These are phyloP conservation scores for Heliocybe sulcata DNA, from an alignment of 1,284 basidiomycete species.

Conservation along the genomic window DNA sequence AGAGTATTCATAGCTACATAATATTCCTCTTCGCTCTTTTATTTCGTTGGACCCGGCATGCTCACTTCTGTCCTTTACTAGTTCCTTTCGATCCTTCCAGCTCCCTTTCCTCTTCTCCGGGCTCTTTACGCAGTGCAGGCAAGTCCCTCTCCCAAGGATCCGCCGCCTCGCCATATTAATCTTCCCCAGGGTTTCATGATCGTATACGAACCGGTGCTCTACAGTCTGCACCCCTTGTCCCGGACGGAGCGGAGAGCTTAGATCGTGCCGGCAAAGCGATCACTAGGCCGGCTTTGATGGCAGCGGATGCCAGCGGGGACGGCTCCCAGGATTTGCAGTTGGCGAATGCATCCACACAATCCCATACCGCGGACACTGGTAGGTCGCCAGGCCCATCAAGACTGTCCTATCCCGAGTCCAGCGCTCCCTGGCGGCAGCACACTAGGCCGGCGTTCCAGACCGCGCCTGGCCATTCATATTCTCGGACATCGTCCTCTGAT, in stretches of 20 bases:
- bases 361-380: not conserved
- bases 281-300: not conserved
- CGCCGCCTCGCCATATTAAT: too few species aligned
- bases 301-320: not conserved
- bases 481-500: not conserved
- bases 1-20: not conserved
- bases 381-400: not conserved
- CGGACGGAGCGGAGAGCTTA: not conserved
- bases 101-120: not conserved
- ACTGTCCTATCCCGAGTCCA: not conserved
- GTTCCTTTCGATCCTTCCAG: not conserved
- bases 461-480: not conserved
- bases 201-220: too few species aligned
- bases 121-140: not conserved
- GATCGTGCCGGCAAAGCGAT: not conserved
- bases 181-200: too few species aligned
- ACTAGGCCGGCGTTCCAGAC: not conserved
- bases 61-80: slow-evolving; percentile 1
- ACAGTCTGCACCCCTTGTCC: not conserved
- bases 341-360: not conserved
- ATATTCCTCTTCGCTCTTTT: not conserved
- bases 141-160: too few species aligned
- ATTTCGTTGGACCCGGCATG: not conserved
- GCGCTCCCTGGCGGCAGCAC: not conserved
- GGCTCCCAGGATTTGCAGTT: not conserved